Conservation (phyloP, 2,329 filamentous ascomycete genomes). For the Penicillium sp. region DNA sequence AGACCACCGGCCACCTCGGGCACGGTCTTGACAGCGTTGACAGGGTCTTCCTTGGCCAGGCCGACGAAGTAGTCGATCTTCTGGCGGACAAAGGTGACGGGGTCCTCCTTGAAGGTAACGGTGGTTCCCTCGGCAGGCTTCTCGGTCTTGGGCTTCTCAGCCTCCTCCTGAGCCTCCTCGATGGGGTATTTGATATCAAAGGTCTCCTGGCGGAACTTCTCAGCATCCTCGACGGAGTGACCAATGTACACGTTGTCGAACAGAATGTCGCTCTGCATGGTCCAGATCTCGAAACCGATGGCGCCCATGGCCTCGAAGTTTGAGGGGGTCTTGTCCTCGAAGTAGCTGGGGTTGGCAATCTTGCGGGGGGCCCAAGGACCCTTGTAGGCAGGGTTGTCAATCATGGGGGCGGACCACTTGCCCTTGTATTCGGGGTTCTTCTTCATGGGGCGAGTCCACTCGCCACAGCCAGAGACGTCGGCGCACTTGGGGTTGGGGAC, state of each 20-base stretch:
- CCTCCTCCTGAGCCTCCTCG: conserved; percentile 77
- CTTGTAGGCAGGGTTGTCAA: conserved; percentile 99
- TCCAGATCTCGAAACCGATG: conserved; percentile 99
- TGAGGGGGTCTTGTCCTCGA: conserved; percentile 92
- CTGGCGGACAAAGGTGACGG: conserved; percentile 81
- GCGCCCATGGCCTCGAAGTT: conserved; percentile 94
- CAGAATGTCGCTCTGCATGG: conserved; percentile 97
- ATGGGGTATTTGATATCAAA: conserved; percentile 83
- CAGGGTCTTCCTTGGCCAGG: conserved; percentile 76
- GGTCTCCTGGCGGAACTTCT: conserved; percentile 82
- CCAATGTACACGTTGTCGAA: conserved; percentile 99
- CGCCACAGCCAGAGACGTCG: conserved; percentile 88
- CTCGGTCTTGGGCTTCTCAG: conserved; percentile 74
- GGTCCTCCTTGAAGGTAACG: conserved; percentile 87
- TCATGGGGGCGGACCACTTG: conserved; percentile 89
- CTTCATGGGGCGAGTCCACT: conserved; percentile 87
- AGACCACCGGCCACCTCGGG: conserved; percentile 86
- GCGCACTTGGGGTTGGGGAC: conserved; percentile 95
- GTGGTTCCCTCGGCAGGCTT: conserved; percentile 62
- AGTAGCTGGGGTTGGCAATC: conserved; percentile 95
- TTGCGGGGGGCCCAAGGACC: conserved; percentile 90
- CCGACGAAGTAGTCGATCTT: conserved; percentile 89
- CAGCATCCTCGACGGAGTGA: conserved; percentile 89
- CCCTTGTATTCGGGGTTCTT: conserved; percentile 98
- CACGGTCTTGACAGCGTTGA: conserved; percentile 82